A percentile compares a stretch with the other conserved stretches of the same genome.
phyloP scores from a whole-genome alignment of 169 alveolate species.

The Plasmodium inui region DNA sequence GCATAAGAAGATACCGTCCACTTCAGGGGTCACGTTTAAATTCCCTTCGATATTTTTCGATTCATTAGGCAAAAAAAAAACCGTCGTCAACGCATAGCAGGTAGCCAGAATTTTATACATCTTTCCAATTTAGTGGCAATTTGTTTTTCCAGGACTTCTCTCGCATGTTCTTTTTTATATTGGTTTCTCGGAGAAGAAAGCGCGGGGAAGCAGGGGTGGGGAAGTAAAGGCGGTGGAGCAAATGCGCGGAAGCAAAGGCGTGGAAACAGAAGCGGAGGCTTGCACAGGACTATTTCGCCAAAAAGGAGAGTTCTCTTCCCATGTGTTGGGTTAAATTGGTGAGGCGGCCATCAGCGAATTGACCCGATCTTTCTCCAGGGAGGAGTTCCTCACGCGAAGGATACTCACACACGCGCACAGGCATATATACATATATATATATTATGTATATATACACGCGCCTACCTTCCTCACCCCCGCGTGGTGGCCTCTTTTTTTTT shows the following conservation, averaged over 20 bases:
- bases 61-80: conserved; percentile 18
- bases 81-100: neutral
- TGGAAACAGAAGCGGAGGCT: neutral
- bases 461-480: neutral
- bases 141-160: neutral
- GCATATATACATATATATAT: neutral
- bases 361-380: neutral
- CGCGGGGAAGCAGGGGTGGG: neutral
- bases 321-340: neutral
- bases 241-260: neutral
- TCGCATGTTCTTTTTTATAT: conserved; percentile 13
- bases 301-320: conserved; percentile 1
- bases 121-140: conserved; percentile 13
- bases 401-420: neutral
- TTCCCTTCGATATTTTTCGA: conserved; percentile 40
- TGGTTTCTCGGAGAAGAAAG: neutral
- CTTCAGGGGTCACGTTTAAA: conserved; percentile 15
- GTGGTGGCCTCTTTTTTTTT: neutral
- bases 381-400: neutral
- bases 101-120: conserved; percentile 10
- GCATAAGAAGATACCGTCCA: conserved; percentile 13
- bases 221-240: neutral
- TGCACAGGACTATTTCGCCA: neutral
- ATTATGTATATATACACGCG: neutral
- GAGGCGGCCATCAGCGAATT: neutral